Evolutionary conservation across 352 stramenopile species (phyloP), one percentile per base, ranked within the genome.

Genomic region (Pythium chondricola): DNA sequence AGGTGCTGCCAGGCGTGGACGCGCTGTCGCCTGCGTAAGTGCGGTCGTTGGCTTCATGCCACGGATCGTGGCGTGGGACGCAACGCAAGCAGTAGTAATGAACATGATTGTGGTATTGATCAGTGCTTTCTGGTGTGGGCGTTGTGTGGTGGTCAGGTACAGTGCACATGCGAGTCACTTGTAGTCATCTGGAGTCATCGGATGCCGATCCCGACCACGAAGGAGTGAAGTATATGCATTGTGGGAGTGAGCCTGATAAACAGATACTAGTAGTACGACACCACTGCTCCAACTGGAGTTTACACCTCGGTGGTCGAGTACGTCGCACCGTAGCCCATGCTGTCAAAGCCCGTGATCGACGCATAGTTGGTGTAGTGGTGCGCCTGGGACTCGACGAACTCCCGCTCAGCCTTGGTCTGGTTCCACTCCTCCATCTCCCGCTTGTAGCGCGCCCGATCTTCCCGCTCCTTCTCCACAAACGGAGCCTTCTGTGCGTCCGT

Each of bases 1-100:
- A 99, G 82, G 83, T 96, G n/a, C 75, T 99, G 25, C 97, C 97
- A 14, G 97, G 97, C 54, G 96, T 99, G 48, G 95, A 96, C 52
- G 96, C 96, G 32, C 75, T 99, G 40, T 86, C 79, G 35, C 59
- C 63, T 33, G 74, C 75, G 39, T 87, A 71, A 86, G 65, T 59
- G 22, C 33, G 42, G 47, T 46, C 38, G 29, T 49, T 26, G 38
- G 22, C 37, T 56, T n/a, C n/a, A n/a, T n/a, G n/a, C n/a, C n/a
- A n/a, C n/a, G n/a, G n/a, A n/a, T n/a, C n/a, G n/a, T n/a, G n/a
- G n/a, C n/a, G n/a, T n/a, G n/a, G n/a, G n/a, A n/a, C n/a, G n/a
- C n/a, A n/a, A n/a, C n/a, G n/a, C n/a, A n/a, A n/a, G n/a, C n/a
- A n/a, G n/a, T n/a, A n/a, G n/a, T n/a, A n/a, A n/a, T n/a, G n/a